Evolutionary conservation across 257 asterid species (phyloP), one percentile per base, ranked within the genome.

Genomic region (Primulina tabacum): DNA sequence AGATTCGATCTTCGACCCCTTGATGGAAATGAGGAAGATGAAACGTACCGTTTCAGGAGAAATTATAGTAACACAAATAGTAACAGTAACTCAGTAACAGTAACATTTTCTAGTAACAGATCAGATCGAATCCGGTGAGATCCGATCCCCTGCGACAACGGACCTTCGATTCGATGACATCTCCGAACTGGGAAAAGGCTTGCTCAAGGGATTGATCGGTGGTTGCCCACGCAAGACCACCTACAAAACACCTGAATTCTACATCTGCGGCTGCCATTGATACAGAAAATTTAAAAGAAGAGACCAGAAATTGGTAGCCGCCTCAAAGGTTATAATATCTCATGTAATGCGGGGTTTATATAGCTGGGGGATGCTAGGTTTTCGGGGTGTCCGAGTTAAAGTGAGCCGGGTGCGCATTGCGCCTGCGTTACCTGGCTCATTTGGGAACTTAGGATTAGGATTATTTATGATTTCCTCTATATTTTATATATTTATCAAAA

Each of bases 141-240:
- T 83, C 87, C 88, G 87, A 80, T 82, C 84, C 18, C 71, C 89
- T 77, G 84, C 89, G 78, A 70, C 90, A 68, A 88, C 89, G 71
- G 96, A 91, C 97, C 97, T 91, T 91, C 82, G 96, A 89, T 60
- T 91, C 96, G 73, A 78, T 2, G 85, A 89, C 78, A 2, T 84
- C 88, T 79, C 97, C 96, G 71, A 7, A 87, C 59, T 82, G 84
- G 29, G 90, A 71, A 79, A 91, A 91, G 9, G 97, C 95, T 0
- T 86, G 74, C 66, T 73, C 89, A 8, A 91, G 96, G 6, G 87
- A 52, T 38, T 78, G 80, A 72, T 87, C 95, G 55, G 80, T 88
- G 84, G 96, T 92, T 85, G 90, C 87, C 96, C 97, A 92, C 0
- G 95, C 96, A 82, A 92, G 75, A 2, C 98, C 98, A 82, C 98